phyloP scores from a whole-genome alignment of 2,329 filamentous ascomycete genomes.

The Exophiala sp. region DNA sequence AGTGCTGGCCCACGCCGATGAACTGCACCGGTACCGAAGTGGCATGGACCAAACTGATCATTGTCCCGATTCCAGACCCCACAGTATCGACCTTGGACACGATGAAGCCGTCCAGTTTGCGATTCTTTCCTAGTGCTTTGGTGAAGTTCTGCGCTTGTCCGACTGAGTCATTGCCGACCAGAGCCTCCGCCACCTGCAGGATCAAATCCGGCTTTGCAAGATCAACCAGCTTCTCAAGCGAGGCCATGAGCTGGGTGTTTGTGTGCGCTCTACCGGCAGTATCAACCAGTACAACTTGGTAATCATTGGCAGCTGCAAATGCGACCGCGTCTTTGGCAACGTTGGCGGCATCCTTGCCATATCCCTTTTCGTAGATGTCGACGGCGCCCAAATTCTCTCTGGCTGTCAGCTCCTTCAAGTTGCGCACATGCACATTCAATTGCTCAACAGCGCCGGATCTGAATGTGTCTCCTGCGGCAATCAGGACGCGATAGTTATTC shows the following conservation, averaged over 20 bases:
- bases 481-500: slow-evolving; percentile 91
- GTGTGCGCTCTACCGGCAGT: slow-evolving; percentile 94
- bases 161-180: slow-evolving; percentile 92
- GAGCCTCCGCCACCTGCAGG: slow-evolving; percentile 88
- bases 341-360: slow-evolving; percentile 93
- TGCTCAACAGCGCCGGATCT: slow-evolving; percentile 96
- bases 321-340: slow-evolving; percentile 91
- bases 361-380: slow-evolving; percentile 92
- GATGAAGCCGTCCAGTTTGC: slow-evolving; percentile 89
- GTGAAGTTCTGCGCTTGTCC: slow-evolving; percentile 97
- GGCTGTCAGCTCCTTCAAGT: slow-evolving; percentile 78
- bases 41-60: slow-evolving; percentile 95
- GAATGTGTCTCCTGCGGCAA: slow-evolving; percentile 94
- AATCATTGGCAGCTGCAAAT: slow-evolving; percentile 67
- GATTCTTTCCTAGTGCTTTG: slow-evolving; percentile 72
- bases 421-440: slow-evolving; percentile 87
- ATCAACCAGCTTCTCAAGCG: slow-evolving; percentile 93
- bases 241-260: slow-evolving; percentile 91
- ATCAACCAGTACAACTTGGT: slow-evolving; percentile 93
- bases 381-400: slow-evolving; percentile 75
- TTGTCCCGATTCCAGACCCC: slow-evolving; percentile 94
- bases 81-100: slow-evolving; percentile 99
- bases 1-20: slow-evolving; percentile 67
- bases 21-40: slow-evolving; percentile 96
- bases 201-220: slow-evolving; percentile 97